phyloP scores from a whole-genome alignment of 768 basidiomycete genomes.

The Boletus sensibilis region DNA sequence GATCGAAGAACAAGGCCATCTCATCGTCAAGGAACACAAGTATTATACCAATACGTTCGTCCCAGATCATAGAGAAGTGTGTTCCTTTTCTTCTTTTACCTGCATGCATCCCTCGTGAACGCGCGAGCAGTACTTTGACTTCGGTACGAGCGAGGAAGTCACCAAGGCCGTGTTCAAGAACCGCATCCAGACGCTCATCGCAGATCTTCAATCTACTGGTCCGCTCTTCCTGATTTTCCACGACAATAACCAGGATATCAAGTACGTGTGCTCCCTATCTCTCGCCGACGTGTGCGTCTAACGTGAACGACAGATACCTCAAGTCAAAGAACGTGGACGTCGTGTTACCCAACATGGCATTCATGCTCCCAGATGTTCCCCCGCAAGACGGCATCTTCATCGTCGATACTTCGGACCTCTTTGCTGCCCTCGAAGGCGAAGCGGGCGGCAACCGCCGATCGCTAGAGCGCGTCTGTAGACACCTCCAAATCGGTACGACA shows the following conservation, averaged over 20 bases:
- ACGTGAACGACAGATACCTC: conserved; percentile 46
- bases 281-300: neutral
- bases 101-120: neutral
- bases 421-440: conserved; percentile 70
- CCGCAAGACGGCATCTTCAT: conserved; percentile 58
- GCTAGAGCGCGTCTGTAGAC: conserved; percentile 61
- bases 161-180: conserved; percentile 50
- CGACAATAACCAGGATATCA: conserved; percentile 73
- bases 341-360: conserved; percentile 48
- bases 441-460: conserved; percentile 48
- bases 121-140: conserved; percentile 55
- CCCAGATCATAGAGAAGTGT: conserved; percentile 57
- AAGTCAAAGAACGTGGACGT: conserved; percentile 50
- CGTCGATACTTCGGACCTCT: conserved; percentile 73
- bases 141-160: conserved; percentile 60
- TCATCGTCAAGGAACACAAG: conserved; percentile 62
- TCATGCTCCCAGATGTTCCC: conserved; percentile 55
- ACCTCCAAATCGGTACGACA: conserved; percentile 55
- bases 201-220: conserved; percentile 40
- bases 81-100: neutral
- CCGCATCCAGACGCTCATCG: conserved; percentile 49
- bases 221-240: conserved; percentile 82
- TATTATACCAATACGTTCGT: conserved; percentile 65
- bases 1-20: conserved; percentile 53
- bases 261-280: conserved; percentile 38